Base-by-base conservation (phyloP, 2,329 filamentous ascomycete genomes). In the Amauroascus niger region DNA sequence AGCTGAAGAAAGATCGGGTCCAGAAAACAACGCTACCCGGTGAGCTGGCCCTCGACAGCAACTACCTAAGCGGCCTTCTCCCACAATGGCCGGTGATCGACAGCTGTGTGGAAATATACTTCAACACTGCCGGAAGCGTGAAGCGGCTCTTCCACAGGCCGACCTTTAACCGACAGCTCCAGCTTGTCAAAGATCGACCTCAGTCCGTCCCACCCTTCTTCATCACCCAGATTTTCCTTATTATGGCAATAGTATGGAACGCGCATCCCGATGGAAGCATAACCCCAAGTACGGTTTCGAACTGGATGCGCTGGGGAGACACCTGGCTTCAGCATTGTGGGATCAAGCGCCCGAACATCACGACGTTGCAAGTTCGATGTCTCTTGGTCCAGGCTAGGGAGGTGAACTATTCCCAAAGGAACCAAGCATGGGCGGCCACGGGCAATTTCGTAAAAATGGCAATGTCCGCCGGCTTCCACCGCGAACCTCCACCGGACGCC, bases 241-340 rank as follows among this genome's bases (percentile, higher is more conserved):
- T 72, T 6, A 57, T 71, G 41, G 63, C 70, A 1, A 69, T 65
- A 49, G 68, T 68, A 6, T 71, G 67, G 66, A 69, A 66, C n/a
- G 20, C 56, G 6, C 43, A 58, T 45, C 13, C 37, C 5, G 39
- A 43, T 47, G 24, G 53, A 45, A n/a, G 22, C 44, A 39, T 54
- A 32, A 55, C 54, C 18, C 37, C 61, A 59, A 44, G 65, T 63
- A 49, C 66, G 1, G 68, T 66, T 1, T 52, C 68, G 22, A 84
- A 87, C 62, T 96, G 90, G 66, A 87, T 97, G 55, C 80, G 84
- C 47, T 94, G 97, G 83, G 88, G 89, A 2, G 91, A 96, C 66
- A 82, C 83, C 1, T 85, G 96, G 56, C 76, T 97, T 39, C 87
- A 94, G 63, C 86, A 91, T 64, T 87, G 89, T 0, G 81, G 73